Conservation (phyloP, 495 filamentous ascomycete genomes). For the Mycothermus thermophilus region DNA sequence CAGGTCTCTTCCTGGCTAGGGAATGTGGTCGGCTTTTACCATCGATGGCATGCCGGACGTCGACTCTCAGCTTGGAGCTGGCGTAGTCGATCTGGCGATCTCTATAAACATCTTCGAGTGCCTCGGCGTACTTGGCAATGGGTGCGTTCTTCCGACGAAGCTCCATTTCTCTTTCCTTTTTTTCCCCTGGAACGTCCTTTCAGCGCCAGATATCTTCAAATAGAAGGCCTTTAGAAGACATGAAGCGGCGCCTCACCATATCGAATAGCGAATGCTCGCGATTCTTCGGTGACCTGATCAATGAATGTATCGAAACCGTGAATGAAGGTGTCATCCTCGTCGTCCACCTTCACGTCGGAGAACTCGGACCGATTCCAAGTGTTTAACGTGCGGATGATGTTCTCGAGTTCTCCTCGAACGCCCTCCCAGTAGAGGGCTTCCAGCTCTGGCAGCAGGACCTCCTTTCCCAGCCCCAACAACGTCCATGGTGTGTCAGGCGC, state of each 20-base stretch:
- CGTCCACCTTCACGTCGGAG: background rate
- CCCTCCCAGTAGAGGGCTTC: constrained; percentile 11
- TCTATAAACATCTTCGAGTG: background rate
- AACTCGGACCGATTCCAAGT: constrained; percentile 1
- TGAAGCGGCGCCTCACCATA: background rate
- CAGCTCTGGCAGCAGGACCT: constrained; percentile 3
- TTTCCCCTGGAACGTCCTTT: no score
- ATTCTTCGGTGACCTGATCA: background rate
- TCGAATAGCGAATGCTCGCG: constrained; percentile 1
- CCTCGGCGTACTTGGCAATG: background rate
- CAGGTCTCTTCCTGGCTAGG: background rate
- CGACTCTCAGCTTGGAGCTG: background rate
- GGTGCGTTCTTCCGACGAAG: no score
- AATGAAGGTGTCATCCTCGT: background rate
- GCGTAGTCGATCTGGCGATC: background rate
- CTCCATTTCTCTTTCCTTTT: background rate
- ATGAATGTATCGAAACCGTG: constrained; percentile 1
- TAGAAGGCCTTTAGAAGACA: background rate
- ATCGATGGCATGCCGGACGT: background rate
- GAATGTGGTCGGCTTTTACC: background rate
- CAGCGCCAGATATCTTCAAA: no score
- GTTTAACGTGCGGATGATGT: constrained; percentile 5
- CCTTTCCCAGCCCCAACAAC: background rate
- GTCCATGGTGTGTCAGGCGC: background rate
- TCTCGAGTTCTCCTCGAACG: constrained; percentile 2